Conservation (phyloP, 345 rosid genomes). For the Sisymbrium altissimum region DNA sequence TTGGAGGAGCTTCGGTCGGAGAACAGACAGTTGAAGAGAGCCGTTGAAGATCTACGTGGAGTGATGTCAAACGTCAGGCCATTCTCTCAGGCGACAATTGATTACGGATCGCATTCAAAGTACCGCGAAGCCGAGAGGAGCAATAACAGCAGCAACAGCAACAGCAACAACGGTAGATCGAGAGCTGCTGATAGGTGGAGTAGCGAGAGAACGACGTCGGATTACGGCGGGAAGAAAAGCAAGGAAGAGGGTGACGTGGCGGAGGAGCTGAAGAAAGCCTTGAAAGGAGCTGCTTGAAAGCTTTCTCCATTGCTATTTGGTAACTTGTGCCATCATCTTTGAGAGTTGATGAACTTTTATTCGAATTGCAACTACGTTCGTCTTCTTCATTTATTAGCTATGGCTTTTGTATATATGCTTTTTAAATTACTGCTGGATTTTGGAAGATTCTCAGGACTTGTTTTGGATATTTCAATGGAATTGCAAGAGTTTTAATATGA, state of each 20-base stretch:
- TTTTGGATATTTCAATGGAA: constrained; percentile 10
- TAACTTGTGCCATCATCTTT: background rate
- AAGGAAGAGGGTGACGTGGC: constrained; percentile 47
- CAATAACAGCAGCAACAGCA: constrained; percentile 32
- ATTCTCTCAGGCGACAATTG: constrained; percentile 23
- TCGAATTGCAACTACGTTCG: constrained; percentile 8
- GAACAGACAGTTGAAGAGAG: constrained; percentile 56
- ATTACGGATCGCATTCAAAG: constrained; percentile 39
- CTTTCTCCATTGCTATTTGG: background rate
- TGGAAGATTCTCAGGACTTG: constrained; percentile 8
- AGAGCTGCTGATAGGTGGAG: constrained; percentile 40
- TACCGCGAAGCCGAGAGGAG: constrained; percentile 45
- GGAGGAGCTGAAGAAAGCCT: constrained; percentile 70
- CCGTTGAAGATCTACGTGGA: constrained; percentile 70
- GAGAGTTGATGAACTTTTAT: background rate
- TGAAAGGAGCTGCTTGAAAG: constrained; percentile 42
- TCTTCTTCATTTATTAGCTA: background rate
- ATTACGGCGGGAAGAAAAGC: constrained; percentile 29
- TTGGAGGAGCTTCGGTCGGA: constrained; percentile 67
- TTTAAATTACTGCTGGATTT: background rate
- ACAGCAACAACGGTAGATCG: constrained; percentile 34
- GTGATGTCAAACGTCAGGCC: constrained; percentile 39
- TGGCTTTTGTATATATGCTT: constrained; percentile 5
- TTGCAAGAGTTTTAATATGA: background rate
- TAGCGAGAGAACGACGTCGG: constrained; percentile 41